Conservation (phyloP, 2,329 filamentous ascomycete species). For the Diaporthe nobilis region DNA sequence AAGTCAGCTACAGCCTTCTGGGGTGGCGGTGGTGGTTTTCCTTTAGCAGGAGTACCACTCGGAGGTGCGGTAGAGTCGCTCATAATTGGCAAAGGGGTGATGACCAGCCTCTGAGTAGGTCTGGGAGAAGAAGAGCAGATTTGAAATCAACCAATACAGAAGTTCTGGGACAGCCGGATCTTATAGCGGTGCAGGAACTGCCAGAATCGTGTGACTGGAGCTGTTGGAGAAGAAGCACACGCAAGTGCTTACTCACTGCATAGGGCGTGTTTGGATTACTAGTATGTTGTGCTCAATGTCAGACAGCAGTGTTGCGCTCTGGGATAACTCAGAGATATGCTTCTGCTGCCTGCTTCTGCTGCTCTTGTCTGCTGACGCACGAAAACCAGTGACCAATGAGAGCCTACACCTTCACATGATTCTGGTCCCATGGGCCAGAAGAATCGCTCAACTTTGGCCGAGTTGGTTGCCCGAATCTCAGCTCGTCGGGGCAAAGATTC, state of each 20-base stretch:
- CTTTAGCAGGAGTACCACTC: neutral
- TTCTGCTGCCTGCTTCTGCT: slow-evolving; percentile 2
- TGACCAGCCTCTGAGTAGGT: neutral
- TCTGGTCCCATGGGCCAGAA: neutral
- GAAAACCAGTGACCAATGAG: neutral
- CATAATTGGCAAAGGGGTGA: neutral
- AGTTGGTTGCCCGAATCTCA: neutral
- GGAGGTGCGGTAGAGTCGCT: neutral
- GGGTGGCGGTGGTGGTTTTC: neutral
- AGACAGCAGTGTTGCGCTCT: neutral
- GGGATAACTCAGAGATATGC: neutral
- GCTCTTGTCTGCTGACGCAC: neutral
- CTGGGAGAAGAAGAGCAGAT: neutral
- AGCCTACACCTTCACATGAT: neutral
- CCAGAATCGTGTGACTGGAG: neutral
- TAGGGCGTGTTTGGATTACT: neutral
- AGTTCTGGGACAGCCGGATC: neutral
- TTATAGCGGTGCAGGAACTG: neutral
- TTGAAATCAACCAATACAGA: neutral
- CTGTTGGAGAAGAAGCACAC: neutral
- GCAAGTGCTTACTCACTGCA: neutral
- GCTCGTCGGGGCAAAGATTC: neutral
- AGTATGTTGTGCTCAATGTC: neutral
- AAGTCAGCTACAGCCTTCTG: slow-evolving; percentile 49
- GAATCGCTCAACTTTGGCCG: neutral